Conservation (phyloP, 768 basidiomycete genomes). For the Arthromyces matolae region DNA sequence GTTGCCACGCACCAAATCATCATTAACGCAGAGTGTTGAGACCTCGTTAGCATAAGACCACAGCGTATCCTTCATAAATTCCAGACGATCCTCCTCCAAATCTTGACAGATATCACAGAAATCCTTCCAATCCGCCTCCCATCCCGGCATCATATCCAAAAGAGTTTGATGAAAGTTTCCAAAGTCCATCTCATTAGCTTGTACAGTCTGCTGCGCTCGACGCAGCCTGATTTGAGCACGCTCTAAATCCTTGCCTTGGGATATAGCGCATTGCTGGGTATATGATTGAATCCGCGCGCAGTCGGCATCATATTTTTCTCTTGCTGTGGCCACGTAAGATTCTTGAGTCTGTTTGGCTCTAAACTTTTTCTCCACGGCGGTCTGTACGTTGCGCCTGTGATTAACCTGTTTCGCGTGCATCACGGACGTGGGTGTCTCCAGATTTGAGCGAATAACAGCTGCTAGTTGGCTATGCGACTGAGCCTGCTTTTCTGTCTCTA, state of each 20-base stretch:
- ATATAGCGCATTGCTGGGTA: conserved; percentile 78
- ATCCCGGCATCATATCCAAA: conserved; percentile 67
- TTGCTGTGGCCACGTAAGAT: conserved; percentile 78
- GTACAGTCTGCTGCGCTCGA: conserved; percentile 80
- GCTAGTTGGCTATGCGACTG: conserved; percentile 69
- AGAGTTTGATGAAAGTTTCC: conserved; percentile 73
- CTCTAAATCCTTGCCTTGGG: conserved; percentile 87
- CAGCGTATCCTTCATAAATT: conserved; percentile 89
- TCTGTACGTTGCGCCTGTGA: conserved; percentile 67
- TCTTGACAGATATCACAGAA: conserved; percentile 98
- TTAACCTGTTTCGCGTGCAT: conserved; percentile 65
- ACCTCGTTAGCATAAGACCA: conserved; percentile 96
- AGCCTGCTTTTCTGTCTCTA: conserved; percentile 82
- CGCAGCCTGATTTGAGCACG: conserved; percentile 81
- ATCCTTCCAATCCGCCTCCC: conserved; percentile 91
- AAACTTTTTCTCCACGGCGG: conserved; percentile 80
- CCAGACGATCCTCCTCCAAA: conserved; percentile 90
- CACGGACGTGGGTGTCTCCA: conserved; percentile 60
- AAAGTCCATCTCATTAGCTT: conserved; percentile 89
- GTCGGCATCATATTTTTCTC: conserved; percentile 87
- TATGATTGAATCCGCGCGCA: conserved; percentile 87
- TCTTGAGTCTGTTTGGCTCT: conserved; percentile 85
- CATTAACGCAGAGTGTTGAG: conserved; percentile 90
- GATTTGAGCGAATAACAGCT: conserved; percentile 61
- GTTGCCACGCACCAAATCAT: conserved; percentile 63